Percentiles rank a stretch among this genome's conserved stretches.
Conservation (phyloP, 768 basidiomycete genomes). For the Fistulinella prunicolor region DNA sequence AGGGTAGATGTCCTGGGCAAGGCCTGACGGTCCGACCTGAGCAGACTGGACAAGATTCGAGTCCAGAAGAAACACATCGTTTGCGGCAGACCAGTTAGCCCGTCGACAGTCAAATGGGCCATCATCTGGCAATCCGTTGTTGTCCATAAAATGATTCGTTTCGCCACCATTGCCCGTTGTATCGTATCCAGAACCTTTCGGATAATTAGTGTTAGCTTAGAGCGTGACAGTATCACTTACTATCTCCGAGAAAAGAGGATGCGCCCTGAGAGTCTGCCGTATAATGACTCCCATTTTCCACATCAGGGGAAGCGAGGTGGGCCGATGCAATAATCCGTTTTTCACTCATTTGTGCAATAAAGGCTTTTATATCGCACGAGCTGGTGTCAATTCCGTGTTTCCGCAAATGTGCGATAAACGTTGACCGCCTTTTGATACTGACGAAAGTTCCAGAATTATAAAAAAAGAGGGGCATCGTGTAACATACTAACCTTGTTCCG, state of each 20-base stretch:
- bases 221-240: constrained; percentile 13
- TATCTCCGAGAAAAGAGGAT: constrained; percentile 4
- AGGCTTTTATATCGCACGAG: constrained; percentile 17
- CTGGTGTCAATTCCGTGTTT: constrained; percentile 42
- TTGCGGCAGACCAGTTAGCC: not conserved
- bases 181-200: constrained; percentile 12
- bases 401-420: constrained; percentile 52
- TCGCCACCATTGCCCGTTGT: not conserved
- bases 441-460: not conserved
- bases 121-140: constrained; percentile 4
- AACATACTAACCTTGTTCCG: constrained; percentile 40
- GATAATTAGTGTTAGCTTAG: constrained; percentile 2
- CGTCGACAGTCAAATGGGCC: constrained; percentile 4
- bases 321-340: constrained; percentile 13
- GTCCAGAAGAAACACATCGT: not conserved
- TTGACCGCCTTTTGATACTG: constrained; percentile 65
- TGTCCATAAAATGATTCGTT: not conserved
- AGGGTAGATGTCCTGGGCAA: constrained; percentile 2
- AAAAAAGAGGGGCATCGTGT: not conserved
- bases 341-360: constrained; percentile 19
- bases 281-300: not conserved
- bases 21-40: not conserved
- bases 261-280: constrained; percentile 4
- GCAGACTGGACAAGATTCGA: constrained; percentile 5
- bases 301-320: constrained; percentile 1